These are phyloP conservation scores for Macroventuria anomochaeta DNA, from an alignment of 2,329 filamentous ascomycete genomes.

Conservation along the genomic window DNA sequence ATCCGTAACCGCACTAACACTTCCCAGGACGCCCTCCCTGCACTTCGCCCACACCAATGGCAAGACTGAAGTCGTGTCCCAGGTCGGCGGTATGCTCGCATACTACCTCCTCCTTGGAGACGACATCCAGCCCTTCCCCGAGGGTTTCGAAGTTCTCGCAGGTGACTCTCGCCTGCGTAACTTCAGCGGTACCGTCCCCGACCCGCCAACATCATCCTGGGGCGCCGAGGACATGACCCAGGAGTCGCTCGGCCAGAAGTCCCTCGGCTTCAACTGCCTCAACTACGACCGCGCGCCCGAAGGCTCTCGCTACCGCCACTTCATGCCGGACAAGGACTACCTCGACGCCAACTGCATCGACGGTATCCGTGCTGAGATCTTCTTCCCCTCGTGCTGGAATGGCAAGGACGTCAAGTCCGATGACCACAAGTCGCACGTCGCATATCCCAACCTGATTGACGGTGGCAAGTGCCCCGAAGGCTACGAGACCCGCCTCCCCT, in stretches of 20 bases:
- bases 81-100: conserved; percentile 56
- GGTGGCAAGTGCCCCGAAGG: conserved; percentile 62
- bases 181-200: conserved; percentile 64
- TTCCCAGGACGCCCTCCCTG: conserved; percentile 63
- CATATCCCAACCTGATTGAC: conserved; percentile 62
- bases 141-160: conserved; percentile 73
- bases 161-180: conserved; percentile 67
- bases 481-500: conserved; percentile 63
- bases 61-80: conserved; percentile 69
- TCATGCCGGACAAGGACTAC: conserved; percentile 77
- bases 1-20: conserved; percentile 1
- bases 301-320: conserved; percentile 79
- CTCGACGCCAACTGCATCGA: conserved; percentile 82
- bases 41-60: conserved; percentile 71
- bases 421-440: conserved; percentile 70
- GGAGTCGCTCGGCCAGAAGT: conserved; percentile 74
- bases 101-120: conserved; percentile 85
- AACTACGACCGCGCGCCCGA: conserved; percentile 75
- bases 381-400: conserved; percentile 80
- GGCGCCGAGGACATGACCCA: conserved; percentile 68
- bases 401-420: conserved; percentile 63
- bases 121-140: conserved; percentile 73
- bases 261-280: conserved; percentile 93
- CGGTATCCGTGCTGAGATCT: conserved; percentile 74
- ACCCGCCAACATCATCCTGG: conserved; percentile 76